Evolutionary conservation across 805 yeast species (phyloP).

Genomic region (Torulaspora gathmanii): DNA sequence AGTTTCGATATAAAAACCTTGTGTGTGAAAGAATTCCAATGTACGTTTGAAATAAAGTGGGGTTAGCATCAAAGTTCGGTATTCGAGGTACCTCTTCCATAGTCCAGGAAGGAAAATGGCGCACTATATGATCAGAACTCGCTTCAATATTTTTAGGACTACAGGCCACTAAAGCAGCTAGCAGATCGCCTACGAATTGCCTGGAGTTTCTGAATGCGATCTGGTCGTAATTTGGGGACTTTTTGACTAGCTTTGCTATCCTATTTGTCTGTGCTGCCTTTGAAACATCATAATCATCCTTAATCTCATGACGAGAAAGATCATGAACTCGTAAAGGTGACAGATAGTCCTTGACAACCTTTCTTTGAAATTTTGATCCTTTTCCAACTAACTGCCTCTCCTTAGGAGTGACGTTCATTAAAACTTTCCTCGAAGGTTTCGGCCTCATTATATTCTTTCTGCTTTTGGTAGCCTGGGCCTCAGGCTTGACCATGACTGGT

Average conservation of each 20-base stretch:
- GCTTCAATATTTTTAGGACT: conserved; percentile 13
- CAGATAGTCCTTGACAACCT: conserved; percentile 27
- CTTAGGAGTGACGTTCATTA: conserved; percentile 2
- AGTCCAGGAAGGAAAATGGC: conserved; percentile 18
- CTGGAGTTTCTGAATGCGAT: conserved; percentile 14
- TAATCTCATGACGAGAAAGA: conserved; percentile 27
- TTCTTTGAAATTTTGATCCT: conserved; percentile 32
- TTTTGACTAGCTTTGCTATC: conserved; percentile 8
- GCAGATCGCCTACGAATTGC: conserved; percentile 16
- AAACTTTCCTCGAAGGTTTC: neutral
- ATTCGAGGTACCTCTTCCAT: conserved; percentile 38
- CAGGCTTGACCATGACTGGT: neutral
- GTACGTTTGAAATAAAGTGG: conserved; percentile 31
- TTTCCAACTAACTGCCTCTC: conserved; percentile 25
- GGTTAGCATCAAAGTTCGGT: conserved; percentile 32
- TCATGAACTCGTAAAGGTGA: conserved; percentile 27
- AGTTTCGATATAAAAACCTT: conserved; percentile 34
- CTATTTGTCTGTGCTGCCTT: conserved; percentile 14
- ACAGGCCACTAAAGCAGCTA: conserved; percentile 16
- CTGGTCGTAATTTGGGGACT: conserved; percentile 9
- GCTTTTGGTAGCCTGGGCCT: neutral
- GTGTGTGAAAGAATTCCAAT: conserved; percentile 39
- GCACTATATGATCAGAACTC: conserved; percentile 15
- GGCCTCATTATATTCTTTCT: neutral
- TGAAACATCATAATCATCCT: conserved; percentile 19